Percentiles rank a stretch among this genome's conserved stretches.
Conservation (phyloP, 441 rosid species). For the Metrosideros polymorpha region DNA sequence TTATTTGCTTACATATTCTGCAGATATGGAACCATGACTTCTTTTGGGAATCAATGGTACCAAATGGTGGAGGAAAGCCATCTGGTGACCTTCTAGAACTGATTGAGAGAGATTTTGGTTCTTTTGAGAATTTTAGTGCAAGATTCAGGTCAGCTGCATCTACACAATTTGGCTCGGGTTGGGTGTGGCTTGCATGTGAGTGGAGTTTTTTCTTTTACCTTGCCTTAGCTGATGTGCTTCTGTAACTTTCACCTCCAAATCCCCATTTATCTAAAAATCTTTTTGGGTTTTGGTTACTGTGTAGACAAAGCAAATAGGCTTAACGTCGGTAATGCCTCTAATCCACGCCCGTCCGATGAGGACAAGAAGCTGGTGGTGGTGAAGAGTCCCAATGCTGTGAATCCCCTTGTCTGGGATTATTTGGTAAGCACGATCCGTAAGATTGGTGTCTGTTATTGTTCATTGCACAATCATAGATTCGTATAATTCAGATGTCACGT, state of each 20-base stretch:
- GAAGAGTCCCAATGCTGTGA: constrained; percentile 83
- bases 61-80: constrained; percentile 91
- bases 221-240: not conserved
- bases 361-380: constrained; percentile 74
- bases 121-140: constrained; percentile 42
- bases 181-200: constrained; percentile 96
- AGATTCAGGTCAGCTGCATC: constrained; percentile 64
- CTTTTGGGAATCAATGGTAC: constrained; percentile 92
- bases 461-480: not conserved
- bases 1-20: not conserved
- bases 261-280: not conserved
- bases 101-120: constrained; percentile 80
- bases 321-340: constrained; percentile 50
- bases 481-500: not conserved
- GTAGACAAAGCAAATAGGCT: constrained; percentile 76
- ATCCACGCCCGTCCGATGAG: constrained; percentile 61
- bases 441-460: constrained; percentile 27
- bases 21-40: constrained; percentile 96
- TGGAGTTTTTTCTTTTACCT: not conserved
- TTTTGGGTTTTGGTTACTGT: not conserved
- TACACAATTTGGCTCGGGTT: constrained; percentile 86
- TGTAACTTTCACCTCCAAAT: not conserved
- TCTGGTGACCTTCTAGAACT: constrained; percentile 58
- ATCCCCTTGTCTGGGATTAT: constrained; percentile 88
- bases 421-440: not conserved